Evolutionary conservation across 371 early-diverging fungal species (phyloP).

Genomic region (Mucor sp.): DNA sequence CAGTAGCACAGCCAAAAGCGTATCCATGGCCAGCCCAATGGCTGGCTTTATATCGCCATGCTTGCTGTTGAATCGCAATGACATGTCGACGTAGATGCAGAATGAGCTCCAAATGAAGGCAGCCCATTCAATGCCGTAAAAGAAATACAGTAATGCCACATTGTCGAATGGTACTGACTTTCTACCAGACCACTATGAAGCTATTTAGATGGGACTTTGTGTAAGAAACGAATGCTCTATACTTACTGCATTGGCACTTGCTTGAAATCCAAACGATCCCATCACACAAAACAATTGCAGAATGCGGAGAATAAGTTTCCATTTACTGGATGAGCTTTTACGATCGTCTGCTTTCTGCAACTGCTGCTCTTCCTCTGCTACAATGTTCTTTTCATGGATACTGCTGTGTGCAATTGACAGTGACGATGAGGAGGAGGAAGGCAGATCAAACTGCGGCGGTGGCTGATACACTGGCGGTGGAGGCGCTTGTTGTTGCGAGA

Average conservation of each 20-base stretch:
- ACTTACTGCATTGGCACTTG: slow-evolving; percentile 36
- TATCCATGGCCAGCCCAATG: slow-evolving; percentile 20
- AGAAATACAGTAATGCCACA: slow-evolving; percentile 22
- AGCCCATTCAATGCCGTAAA: slow-evolving; percentile 22
- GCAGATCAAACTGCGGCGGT: neutral
- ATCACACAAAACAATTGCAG: slow-evolving; percentile 10
- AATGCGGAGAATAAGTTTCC: neutral
- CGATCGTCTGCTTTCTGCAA: neutral
- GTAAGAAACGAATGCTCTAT: no score
- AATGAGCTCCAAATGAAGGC: slow-evolving; percentile 30
- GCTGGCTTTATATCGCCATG: slow-evolving; percentile 27
- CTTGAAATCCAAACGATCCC: slow-evolving; percentile 40
- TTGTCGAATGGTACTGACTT: slow-evolving; percentile 10
- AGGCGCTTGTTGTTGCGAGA: neutral
- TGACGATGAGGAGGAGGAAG: neutral
- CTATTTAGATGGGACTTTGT: no score
- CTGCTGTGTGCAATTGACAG: neutral
- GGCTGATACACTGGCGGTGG: neutral
- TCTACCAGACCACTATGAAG: neutral
- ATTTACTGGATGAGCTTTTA: neutral
- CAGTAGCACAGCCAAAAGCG: slow-evolving; percentile 23
- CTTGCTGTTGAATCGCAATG: slow-evolving; percentile 22
- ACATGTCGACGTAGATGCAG: slow-evolving; percentile 28
- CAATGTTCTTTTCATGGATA: neutral
- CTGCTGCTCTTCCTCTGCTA: neutral